phyloP scores from a whole-genome alignment of 352 stramenopile genomes.

The Globisporangium polare region DNA sequence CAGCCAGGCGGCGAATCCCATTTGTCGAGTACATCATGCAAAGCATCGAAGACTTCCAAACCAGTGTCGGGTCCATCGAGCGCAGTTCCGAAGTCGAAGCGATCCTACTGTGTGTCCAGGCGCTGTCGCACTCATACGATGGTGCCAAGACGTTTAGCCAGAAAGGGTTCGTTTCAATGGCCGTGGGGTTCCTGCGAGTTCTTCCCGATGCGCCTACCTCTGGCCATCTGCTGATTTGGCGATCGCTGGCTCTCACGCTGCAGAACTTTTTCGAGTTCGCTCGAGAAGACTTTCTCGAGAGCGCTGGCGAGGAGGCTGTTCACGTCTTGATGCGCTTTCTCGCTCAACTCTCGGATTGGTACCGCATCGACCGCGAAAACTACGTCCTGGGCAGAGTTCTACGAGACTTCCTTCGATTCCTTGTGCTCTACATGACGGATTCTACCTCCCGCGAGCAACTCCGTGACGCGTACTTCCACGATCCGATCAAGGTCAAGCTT shows the following conservation, averaged over 20 bases:
- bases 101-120: slow-evolving; percentile 16
- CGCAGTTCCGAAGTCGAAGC: slow-evolving; percentile 11
- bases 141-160: slow-evolving; percentile 10
- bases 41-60: slow-evolving; percentile 2
- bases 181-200: slow-evolving; percentile 2
- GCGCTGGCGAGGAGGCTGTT: not conserved
- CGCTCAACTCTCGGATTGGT: slow-evolving; percentile 8
- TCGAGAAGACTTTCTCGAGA: slow-evolving; percentile 1
- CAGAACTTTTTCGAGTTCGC: slow-evolving; percentile 8
- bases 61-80: not conserved
- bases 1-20: not conserved
- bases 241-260: slow-evolving; percentile 10
- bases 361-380: not conserved
- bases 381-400: slow-evolving; percentile 6
- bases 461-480: not conserved
- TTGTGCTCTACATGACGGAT: slow-evolving; percentile 6
- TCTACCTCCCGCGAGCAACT: not conserved
- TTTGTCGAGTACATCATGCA: slow-evolving; percentile 13
- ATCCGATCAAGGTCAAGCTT: not conserved
- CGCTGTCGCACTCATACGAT: slow-evolving; percentile 10
- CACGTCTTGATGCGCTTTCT: slow-evolving; percentile 8
- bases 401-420: slow-evolving; percentile 10
- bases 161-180: slow-evolving; percentile 9
- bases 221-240: slow-evolving; percentile 7
- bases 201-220: not conserved